Evolutionary conservation across 2,329 filamentous ascomycete genomes (phyloP).

Genomic region (Magnaporthales sp.): DNA sequence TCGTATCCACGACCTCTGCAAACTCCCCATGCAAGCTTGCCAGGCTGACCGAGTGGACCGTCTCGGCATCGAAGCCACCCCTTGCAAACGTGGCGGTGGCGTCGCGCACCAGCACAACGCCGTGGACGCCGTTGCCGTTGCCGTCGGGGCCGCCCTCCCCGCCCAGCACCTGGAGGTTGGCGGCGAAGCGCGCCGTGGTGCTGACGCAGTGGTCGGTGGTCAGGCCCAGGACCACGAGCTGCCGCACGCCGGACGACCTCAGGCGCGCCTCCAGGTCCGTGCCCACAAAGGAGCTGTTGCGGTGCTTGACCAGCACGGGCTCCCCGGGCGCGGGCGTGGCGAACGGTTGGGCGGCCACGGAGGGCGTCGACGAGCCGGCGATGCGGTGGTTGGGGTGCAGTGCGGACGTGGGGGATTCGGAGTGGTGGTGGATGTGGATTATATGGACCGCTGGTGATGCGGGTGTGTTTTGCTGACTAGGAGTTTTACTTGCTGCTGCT

Average conservation of each 20-base stretch:
- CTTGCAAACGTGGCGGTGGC: neutral
- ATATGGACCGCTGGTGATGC: neutral
- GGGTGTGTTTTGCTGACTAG: neutral
- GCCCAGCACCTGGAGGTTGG: neutral
- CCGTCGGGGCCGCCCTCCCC: constrained; percentile 1
- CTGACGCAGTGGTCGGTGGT: constrained; percentile 1
- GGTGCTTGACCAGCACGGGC: neutral
- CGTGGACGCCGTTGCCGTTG: neutral
- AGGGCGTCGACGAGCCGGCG: neutral
- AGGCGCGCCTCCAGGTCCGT: neutral
- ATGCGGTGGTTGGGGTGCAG: neutral
- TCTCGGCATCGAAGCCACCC: neutral
- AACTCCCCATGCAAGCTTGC: neutral
- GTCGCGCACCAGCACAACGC: neutral
- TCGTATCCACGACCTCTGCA: neutral
- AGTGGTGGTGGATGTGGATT: constrained; percentile 1
- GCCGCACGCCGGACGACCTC: neutral
- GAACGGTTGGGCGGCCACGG: neutral
- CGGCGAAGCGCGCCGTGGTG: neutral
- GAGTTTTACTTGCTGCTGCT: neutral
- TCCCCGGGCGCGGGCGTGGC: neutral
- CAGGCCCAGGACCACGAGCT: neutral
- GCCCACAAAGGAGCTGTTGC: constrained; percentile 1
- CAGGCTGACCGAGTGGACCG: neutral
- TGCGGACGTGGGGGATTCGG: neutral